A percentile compares a stretch with the other conserved stretches of the same genome.
Conservation (phyloP, 495 filamentous ascomycete genomes). For the Trichoderma reesei region DNA sequence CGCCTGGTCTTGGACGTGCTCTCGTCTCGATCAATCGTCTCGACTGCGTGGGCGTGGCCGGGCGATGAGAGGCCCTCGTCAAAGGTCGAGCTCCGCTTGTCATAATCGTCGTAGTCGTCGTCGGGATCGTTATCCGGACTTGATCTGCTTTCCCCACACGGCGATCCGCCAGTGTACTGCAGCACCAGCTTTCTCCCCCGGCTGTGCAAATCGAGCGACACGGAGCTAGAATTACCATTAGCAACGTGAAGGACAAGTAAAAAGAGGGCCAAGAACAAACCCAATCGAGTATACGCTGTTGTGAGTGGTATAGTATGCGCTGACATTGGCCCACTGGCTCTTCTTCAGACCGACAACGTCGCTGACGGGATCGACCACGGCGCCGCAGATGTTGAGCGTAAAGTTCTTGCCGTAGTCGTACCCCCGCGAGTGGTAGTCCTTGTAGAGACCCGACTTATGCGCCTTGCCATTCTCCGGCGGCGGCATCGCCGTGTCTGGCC, state of each 20-base stretch:
- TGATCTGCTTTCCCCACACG: conserved; percentile 45
- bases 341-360: conserved; percentile 61
- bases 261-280: conserved; percentile 34
- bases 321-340: conserved; percentile 65
- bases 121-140: conserved; percentile 31
- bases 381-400: conserved; percentile 85
- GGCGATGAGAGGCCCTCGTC: background rate
- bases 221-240: conserved; percentile 38
- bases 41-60: background rate
- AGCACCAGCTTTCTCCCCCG: conserved; percentile 85
- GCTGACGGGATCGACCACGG: conserved; percentile 67
- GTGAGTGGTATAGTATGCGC: conserved; percentile 73
- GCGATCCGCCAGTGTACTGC: conserved; percentile 85
- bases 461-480: conserved; percentile 46
- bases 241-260: background rate
- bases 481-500: conserved; percentile 51
- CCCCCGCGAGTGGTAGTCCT: conserved; percentile 75
- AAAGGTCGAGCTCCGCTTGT: conserved; percentile 2
- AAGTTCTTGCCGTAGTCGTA: conserved; percentile 86
- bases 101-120: conserved; percentile 16
- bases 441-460: conserved; percentile 42
- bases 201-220: conserved; percentile 59
- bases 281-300: conserved; percentile 77
- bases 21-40: background rate
- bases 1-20: conserved; percentile 36